Evolutionary conservation across 306 rosid species (phyloP).

Genomic region (Potentilla sterilis): DNA sequence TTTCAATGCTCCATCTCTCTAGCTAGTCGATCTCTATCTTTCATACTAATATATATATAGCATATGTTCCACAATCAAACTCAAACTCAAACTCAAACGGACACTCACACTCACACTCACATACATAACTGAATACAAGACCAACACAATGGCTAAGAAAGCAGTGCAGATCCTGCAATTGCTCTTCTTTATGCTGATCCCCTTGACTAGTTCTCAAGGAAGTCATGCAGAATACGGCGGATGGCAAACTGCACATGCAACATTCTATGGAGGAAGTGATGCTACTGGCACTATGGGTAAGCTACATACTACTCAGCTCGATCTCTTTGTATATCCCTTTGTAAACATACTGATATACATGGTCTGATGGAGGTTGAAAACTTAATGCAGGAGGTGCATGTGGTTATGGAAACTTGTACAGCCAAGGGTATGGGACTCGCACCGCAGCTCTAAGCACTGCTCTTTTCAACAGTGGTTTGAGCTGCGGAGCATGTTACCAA

Average conservation of each 20-base stretch:
- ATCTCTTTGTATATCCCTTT: not conserved
- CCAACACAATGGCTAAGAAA: not conserved
- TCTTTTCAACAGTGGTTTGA: slow-evolving; percentile 33
- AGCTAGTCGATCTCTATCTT: not conserved
- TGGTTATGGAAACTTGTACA: slow-evolving; percentile 43
- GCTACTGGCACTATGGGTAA: slow-evolving; percentile 47
- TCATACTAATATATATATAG: not conserved
- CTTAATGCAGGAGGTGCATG: slow-evolving; percentile 39
- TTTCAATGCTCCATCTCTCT: slow-evolving; percentile 1
- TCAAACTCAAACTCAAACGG: not conserved
- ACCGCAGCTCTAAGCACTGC: slow-evolving; percentile 45
- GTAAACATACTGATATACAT: not conserved
- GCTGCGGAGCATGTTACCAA: slow-evolving; percentile 41
- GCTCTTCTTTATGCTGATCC: slow-evolving; percentile 3
- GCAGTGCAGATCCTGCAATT: slow-evolving; percentile 19
- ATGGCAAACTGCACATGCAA: slow-evolving; percentile 41
- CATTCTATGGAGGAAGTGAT: slow-evolving; percentile 45
- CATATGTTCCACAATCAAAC: not conserved
- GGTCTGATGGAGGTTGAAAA: not conserved
- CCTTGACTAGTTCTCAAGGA: slow-evolving; percentile 5
- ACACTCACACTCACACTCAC: not conserved
- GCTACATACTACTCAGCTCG: not conserved
- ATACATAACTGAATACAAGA: not conserved
- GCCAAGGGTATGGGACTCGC: slow-evolving; percentile 41
- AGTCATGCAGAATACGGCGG: slow-evolving; percentile 1